Evolutionary conservation across 2,329 filamentous ascomycete species (phyloP), one percentile per base, ranked within the genome.

Genomic region (Paramyrothecium sp.): DNA sequence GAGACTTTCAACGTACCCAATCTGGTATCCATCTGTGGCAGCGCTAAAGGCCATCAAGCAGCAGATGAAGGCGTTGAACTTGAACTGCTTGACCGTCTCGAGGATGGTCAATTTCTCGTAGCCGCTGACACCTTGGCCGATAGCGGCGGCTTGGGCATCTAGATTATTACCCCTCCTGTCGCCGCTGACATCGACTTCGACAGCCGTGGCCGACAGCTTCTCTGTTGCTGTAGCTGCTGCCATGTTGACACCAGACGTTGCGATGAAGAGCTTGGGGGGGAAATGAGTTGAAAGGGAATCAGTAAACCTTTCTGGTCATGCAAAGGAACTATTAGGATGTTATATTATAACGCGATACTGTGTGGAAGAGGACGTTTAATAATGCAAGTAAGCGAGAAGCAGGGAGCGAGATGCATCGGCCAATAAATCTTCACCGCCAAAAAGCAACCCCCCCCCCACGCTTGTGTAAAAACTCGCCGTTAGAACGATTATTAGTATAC

Each of bases 51-150:
- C 61, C 19, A 58, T 60, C 30, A 59, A 33, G 56, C 67, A 66
- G 52, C 66, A 67, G 33, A 58, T 48, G 20, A 57, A 54, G 4
- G 62, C 58, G 53, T 55, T 56, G 20, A 66, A 38, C 51, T 65
- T 67, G 58, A 67, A 68, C 47, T 44, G 54, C 51, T 59, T 66
- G 10, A 60, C 52, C 12, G 63, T 66, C 56, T 67, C 53, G 61
- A 62, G 66, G 26, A 58, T 33, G 3, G 58, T 62, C 54, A 66
- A 52, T n/a, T 53, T 62, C 59, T 68, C 64, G 54, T 66, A 67
- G 10, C 64, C 66, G 7, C 64, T 58, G 13, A 62, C 51, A 19
- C 55, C 61, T 56, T 68, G 66, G 26, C 66, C 66, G 33, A 54
- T 60, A 30, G 53, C 57, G 7, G 57, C 60, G 30, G 64, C 63